These are phyloP conservation scores for Acer negundo DNA, from an alignment of 345 rosid species.

Conservation along the genomic window DNA sequence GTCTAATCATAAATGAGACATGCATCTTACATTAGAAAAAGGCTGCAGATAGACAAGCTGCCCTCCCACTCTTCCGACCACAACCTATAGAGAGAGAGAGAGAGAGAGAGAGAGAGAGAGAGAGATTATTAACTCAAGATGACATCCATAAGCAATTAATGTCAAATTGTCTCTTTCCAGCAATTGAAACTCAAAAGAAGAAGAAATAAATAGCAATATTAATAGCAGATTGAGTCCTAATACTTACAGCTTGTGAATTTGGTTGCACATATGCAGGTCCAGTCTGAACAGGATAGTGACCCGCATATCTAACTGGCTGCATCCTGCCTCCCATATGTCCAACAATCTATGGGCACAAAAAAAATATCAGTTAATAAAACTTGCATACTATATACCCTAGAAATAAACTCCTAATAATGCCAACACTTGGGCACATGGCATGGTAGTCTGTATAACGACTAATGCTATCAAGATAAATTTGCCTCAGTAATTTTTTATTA, in stretches of 20 bases:
- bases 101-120: constrained; percentile 12
- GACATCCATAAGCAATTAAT: neutral
- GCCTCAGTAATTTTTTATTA: neutral
- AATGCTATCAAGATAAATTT: neutral
- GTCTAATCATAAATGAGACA: neutral
- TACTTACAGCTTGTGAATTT: constrained; percentile 63
- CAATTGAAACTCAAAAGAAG: constrained; percentile 1
- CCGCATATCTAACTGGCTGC: constrained; percentile 55
- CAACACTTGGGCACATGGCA: neutral
- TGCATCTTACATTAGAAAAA: constrained; percentile 65
- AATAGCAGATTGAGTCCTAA: constrained; percentile 8
- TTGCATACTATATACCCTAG: neutral
- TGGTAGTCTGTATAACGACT: neutral
- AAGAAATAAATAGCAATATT: neutral
- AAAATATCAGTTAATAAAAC: constrained; percentile 9
- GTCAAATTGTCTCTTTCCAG: constrained; percentile 5
- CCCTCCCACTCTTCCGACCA: constrained; percentile 73
- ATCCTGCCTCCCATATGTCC: constrained; percentile 65
- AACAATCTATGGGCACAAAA: constrained; percentile 39
- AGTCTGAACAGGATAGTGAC: constrained; percentile 66
- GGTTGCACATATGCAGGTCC: constrained; percentile 62
- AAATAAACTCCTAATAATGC: neutral
- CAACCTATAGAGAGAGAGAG: constrained; percentile 44
- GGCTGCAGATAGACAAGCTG: constrained; percentile 79
- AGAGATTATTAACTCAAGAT: constrained; percentile 17